These are phyloP conservation scores for Scheffersomyces stipitis DNA, from an alignment of 805 yeast genomes.

Conservation along the genomic window DNA sequence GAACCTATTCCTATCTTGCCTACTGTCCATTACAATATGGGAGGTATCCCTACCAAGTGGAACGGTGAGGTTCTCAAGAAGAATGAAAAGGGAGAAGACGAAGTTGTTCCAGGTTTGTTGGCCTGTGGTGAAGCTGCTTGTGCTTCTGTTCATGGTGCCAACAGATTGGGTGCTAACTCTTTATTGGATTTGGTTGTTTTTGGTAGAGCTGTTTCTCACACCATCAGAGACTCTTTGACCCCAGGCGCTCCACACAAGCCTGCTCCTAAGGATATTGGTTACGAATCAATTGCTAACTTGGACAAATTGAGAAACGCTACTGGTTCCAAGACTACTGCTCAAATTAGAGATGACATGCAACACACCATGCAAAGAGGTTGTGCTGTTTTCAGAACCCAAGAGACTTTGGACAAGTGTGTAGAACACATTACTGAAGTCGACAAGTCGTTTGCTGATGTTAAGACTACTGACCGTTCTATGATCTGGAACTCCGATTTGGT, in stretches of 20 bases:
- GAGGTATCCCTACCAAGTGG: slow-evolving; percentile 98
- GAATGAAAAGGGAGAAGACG: slow-evolving; percentile 86
- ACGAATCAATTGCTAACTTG: slow-evolving; percentile 85
- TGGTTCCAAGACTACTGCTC: slow-evolving; percentile 83
- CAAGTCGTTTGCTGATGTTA: slow-evolving; percentile 67
- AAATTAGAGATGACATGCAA: slow-evolving; percentile 91
- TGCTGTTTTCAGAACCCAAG: slow-evolving; percentile 95
- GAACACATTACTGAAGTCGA: slow-evolving; percentile 73
- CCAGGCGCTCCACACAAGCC: slow-evolving; percentile 89
- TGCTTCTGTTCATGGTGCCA: slow-evolving; percentile 99
- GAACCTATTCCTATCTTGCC: slow-evolving; percentile 98
- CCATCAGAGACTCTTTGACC: slow-evolving; percentile 77
- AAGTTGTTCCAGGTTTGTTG: slow-evolving; percentile 85
- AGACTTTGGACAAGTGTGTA: slow-evolving; percentile 89
- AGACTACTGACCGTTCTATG: slow-evolving; percentile 94
- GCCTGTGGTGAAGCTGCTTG: slow-evolving; percentile 99
- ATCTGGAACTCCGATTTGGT: slow-evolving; percentile 98
- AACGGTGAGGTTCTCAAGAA: slow-evolving; percentile 89
- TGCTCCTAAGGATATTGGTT: slow-evolving; percentile 82
- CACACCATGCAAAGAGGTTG: slow-evolving; percentile 94
- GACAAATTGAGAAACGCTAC: slow-evolving; percentile 82
- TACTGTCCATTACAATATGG: slow-evolving; percentile 99
- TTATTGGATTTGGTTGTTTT: slow-evolving; percentile 93
- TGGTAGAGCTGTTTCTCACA: slow-evolving; percentile 97
- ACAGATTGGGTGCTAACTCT: slow-evolving; percentile 98